Percentiles rank a stretch among this genome's conserved stretches.
phyloP scores from a whole-genome alignment of 73 alveolate species.

The Diophrys sp. region DNA sequence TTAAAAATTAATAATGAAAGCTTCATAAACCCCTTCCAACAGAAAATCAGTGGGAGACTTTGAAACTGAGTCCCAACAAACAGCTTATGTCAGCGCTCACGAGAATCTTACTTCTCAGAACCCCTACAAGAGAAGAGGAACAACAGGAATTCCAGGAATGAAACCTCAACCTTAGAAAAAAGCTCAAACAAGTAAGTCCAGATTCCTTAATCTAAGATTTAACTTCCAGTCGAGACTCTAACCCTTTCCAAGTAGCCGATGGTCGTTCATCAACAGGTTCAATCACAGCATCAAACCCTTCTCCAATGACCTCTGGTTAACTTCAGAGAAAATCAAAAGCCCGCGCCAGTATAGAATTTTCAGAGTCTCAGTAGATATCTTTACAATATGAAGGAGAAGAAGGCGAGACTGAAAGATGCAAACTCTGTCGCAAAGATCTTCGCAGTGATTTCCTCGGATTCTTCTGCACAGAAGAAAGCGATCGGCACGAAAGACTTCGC shows the following conservation, averaged over 20 bases:
- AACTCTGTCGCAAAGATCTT: not conserved
- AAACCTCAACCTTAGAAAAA: not conserved
- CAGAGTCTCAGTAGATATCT: not conserved
- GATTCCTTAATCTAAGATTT: no score
- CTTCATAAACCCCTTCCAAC: no score
- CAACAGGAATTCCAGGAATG: not conserved
- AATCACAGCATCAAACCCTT: not conserved
- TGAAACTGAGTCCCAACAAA: not conserved
- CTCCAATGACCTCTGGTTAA: not conserved
- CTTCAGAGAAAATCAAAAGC: not conserved
- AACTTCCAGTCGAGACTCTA: no score
- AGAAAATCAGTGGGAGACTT: no score
- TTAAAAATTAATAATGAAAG: no score
- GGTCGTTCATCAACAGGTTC: not conserved
- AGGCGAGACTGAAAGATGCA: not conserved
- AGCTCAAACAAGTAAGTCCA: not conserved
- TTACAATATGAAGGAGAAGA: not conserved
- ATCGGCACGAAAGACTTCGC: conserved; percentile 1
- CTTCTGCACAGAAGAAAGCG: conserved; percentile 4
- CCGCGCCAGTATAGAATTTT: not conserved
- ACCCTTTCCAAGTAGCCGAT: not conserved
- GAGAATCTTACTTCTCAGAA: no score
- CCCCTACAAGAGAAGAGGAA: not conserved
- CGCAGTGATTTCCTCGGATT: not conserved
- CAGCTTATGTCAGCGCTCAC: not conserved